These are phyloP conservation scores for Tremellales sp. DNA, from an alignment of 1,284 basidiomycete species.

Conservation along the genomic window DNA sequence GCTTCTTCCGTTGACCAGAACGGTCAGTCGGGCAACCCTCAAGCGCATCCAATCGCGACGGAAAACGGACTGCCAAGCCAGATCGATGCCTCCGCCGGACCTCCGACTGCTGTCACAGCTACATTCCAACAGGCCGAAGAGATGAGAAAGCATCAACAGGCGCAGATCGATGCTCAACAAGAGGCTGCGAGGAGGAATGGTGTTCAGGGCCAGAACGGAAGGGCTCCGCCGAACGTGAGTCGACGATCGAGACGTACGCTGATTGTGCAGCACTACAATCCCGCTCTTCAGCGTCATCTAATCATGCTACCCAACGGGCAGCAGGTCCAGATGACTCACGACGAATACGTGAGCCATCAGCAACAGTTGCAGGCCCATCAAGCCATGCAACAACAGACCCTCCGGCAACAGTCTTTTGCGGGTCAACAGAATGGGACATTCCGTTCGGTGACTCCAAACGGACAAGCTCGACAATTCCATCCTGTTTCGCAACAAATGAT, in stretches of 20 bases:
- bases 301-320: neutral
- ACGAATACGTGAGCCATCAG: neutral
- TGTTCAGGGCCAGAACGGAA: neutral
- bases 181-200: too few relatives aligned
- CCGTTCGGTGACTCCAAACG: neutral
- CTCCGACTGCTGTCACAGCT: neutral
- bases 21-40: neutral
- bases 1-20: constrained; percentile 3
- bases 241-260: neutral
- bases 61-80: neutral
- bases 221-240: neutral
- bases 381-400: too few relatives aligned
- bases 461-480: neutral
- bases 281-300: neutral
- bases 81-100: neutral
- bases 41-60: too few relatives aligned
- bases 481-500: neutral
- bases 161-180: constrained; percentile 9
- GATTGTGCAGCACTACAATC: neutral
- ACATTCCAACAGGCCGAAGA: constrained; percentile 5
- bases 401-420: too few relatives aligned
- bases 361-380: neutral
- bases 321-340: neutral
- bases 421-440: too few relatives aligned
- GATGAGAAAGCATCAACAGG: constrained; percentile 6